Evolutionary conservation across 306 rosid genomes (phyloP).

Genomic region (Bauhinia variegata): DNA sequence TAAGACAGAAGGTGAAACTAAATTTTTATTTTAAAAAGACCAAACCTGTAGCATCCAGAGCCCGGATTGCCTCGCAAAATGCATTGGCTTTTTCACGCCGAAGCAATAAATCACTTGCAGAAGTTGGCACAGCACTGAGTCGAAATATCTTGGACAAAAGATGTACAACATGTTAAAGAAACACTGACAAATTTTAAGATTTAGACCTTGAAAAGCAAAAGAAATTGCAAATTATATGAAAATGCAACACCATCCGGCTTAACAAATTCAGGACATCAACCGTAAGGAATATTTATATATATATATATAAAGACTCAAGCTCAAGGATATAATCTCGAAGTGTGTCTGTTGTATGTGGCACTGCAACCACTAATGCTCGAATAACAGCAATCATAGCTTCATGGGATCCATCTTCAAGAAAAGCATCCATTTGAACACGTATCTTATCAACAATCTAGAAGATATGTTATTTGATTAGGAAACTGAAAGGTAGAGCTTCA

Average conservation of each 20-base stretch:
- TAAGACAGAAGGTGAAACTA: neutral
- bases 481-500: constrained; percentile 25
- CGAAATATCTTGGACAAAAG: constrained; percentile 95
- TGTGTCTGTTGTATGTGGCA: constrained; percentile 87
- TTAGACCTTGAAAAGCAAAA: constrained; percentile 19
- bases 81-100: constrained; percentile 76
- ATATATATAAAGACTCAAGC: constrained; percentile 8
- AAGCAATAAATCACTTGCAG: constrained; percentile 63
- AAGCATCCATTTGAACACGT: constrained; percentile 98
- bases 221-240: constrained; percentile 18
- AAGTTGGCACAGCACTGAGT: constrained; percentile 60
- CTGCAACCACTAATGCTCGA: constrained; percentile 89
- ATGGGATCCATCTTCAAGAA: constrained; percentile 97
- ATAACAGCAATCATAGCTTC: constrained; percentile 91
- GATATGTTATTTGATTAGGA: constrained; percentile 36
- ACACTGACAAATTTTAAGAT: constrained; percentile 12
- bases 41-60: constrained; percentile 93
- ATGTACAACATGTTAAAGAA: constrained; percentile 79
- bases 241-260: constrained; percentile 21
- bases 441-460: constrained; percentile 93
- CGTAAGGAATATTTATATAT: neutral
- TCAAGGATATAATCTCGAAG: constrained; percentile 96
- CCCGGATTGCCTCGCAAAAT: constrained; percentile 97
- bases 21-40: constrained; percentile 1
- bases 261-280: constrained; percentile 2